Evolutionary conservation across 495 filamentous ascomycete species (phyloP).

Genomic region (Penicillium subrubescens): DNA sequence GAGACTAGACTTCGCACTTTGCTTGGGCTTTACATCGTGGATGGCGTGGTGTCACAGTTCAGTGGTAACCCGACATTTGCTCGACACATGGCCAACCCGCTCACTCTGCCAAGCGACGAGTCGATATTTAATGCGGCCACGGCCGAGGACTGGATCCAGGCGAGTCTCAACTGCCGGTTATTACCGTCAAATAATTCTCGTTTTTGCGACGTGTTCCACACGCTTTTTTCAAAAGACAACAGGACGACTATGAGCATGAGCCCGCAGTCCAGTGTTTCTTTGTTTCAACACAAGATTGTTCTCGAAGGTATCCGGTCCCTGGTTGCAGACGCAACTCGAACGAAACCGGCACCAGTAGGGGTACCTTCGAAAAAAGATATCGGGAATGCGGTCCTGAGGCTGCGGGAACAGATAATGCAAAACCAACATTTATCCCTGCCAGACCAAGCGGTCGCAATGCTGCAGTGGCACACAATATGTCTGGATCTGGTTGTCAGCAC

Average conservation of each 20-base stretch:
- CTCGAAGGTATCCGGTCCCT: constrained; percentile 1
- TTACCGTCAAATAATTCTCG: background rate
- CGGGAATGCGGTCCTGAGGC: background rate
- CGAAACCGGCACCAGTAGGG: background rate
- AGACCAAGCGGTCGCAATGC: background rate
- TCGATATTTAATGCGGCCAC: background rate
- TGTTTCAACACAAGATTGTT: background rate
- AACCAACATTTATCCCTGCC: background rate
- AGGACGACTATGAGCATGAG: background rate
- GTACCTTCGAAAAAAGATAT: background rate
- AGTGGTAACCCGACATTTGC: background rate
- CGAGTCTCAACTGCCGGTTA: background rate
- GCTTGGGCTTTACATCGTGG: constrained; percentile 2
- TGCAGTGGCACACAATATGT: background rate
- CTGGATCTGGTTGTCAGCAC: background rate
- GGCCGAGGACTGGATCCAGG: background rate
- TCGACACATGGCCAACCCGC: background rate
- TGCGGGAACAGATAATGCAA: background rate
- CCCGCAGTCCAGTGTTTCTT: background rate
- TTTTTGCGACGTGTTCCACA: background rate
- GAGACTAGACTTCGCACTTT: background rate
- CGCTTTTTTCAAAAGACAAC: background rate
- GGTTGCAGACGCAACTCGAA: constrained; percentile 2
- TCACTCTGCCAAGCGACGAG: background rate
- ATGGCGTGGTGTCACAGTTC: constrained; percentile 2